These are phyloP conservation scores for Sequoia sempervirens DNA, from an alignment of 75 land plant species.

Conservation along the genomic window DNA sequence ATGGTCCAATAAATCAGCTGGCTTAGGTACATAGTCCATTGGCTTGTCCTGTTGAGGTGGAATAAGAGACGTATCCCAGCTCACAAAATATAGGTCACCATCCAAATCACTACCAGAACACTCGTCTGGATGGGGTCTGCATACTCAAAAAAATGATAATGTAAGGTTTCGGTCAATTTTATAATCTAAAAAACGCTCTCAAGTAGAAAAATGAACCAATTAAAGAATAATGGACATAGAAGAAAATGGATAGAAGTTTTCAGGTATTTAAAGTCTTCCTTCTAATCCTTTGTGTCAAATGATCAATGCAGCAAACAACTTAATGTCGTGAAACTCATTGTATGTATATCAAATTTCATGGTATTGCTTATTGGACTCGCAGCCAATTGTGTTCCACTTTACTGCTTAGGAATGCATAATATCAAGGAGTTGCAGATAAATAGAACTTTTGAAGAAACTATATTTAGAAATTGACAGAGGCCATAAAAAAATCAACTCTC, in stretches of 20 bases:
- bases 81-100: conserved; percentile 95
- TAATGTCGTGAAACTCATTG: not conserved
- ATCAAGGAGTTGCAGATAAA: not conserved
- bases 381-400: not conserved
- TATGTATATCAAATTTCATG: not conserved
- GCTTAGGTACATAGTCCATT: conserved; percentile 72
- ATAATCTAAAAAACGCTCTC: not conserved
- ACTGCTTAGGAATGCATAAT: not conserved
- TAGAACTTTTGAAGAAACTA: no score
- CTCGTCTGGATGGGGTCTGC: conserved; percentile 94
- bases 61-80: conserved; percentile 79
- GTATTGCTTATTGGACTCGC: conserved; percentile 1
- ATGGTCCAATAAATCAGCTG: conserved; percentile 46
- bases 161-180: not conserved
- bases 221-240: not conserved
- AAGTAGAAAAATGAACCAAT: not conserved
- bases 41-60: conserved; percentile 57
- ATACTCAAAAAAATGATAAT: not conserved
- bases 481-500: not conserved
- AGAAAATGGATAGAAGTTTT: not conserved
- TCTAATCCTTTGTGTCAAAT: not conserved
- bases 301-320: not conserved
- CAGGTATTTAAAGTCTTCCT: not conserved
- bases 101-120: conserved; percentile 99
- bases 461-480: not conserved